These are phyloP conservation scores for Syzygium grande DNA, from an alignment of 345 rosid genomes.

Conservation along the genomic window DNA sequence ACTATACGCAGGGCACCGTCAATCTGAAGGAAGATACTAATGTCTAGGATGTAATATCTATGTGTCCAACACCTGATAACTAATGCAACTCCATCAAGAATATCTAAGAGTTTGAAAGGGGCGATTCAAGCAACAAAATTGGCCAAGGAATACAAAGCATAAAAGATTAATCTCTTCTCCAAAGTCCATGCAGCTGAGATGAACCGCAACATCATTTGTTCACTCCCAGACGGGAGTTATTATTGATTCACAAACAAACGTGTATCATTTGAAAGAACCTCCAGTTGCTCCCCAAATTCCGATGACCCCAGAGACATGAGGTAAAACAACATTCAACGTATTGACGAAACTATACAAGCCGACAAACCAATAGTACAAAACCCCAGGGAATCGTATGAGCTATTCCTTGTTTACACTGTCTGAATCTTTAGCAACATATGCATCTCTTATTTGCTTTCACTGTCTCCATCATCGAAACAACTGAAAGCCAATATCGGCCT, in stretches of 20 bases:
- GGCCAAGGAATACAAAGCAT: neutral
- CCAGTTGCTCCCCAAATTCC: neutral
- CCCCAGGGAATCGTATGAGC: neutral
- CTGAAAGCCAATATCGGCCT: neutral
- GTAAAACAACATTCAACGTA: neutral
- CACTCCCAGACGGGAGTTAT: neutral
- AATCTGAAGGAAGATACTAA: neutral
- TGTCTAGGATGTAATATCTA: neutral
- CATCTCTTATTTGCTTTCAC: neutral
- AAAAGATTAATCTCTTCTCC: neutral
- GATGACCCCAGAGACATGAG: neutral
- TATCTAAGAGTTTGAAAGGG: neutral
- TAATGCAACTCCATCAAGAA: neutral
- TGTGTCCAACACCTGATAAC: neutral
- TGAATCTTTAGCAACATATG: neutral
- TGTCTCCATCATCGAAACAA: neutral
- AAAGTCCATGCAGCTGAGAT: neutral
- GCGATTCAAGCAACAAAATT: neutral
- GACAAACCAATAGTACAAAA: neutral
- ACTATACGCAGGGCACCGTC: neutral
- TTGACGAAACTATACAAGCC: neutral
- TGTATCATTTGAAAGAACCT: neutral
- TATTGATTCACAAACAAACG: neutral
- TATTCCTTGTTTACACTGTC: neutral
- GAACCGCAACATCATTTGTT: neutral